Evolutionary conservation across 2,329 filamentous ascomycete species (phyloP).

Genomic region (Macroventuria anomochaeta): DNA sequence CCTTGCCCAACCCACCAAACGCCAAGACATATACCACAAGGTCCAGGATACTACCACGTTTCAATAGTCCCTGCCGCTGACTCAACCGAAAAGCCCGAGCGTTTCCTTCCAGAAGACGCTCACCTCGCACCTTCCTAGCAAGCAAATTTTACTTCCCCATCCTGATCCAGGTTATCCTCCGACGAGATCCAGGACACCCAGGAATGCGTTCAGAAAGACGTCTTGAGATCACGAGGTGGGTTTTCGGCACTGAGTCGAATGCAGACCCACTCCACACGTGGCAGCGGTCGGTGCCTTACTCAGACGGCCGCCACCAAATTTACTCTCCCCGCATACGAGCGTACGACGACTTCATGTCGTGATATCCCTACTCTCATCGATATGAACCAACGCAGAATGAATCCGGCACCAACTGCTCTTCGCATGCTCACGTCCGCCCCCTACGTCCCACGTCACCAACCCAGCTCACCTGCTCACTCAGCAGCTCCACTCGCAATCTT

Average conservation of each 20-base stretch:
- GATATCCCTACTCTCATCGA: not conserved
- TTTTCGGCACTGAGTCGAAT: conserved; percentile 5
- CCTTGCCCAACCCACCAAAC: not conserved
- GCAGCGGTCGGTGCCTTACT: conserved; percentile 3
- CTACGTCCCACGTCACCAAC: not conserved
- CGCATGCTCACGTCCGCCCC: not conserved
- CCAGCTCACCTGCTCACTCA: conserved; percentile 3
- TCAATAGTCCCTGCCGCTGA: not conserved
- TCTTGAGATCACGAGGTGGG: not conserved
- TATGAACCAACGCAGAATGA: too few species aligned
- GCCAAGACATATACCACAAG: conserved; percentile 7
- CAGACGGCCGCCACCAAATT: not conserved
- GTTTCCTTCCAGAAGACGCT: conserved; percentile 14
- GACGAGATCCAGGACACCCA: not conserved
- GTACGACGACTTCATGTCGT: too few species aligned
- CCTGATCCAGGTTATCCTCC: conserved; percentile 9
- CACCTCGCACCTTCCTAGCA: not conserved
- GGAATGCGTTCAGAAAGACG: not conserved
- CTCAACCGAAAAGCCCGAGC: conserved; percentile 8
- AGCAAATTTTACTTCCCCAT: conserved; percentile 12
- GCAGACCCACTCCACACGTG: conserved; percentile 10
- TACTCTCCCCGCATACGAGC: conserved; percentile 8
- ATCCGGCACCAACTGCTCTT: not conserved
- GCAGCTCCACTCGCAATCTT: conserved; percentile 16
- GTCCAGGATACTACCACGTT: conserved; percentile 9